These are phyloP conservation scores for Thinopyrum elongatum DNA, from an alignment of 176 grass and related monocot genomes.

Conservation along the genomic window DNA sequence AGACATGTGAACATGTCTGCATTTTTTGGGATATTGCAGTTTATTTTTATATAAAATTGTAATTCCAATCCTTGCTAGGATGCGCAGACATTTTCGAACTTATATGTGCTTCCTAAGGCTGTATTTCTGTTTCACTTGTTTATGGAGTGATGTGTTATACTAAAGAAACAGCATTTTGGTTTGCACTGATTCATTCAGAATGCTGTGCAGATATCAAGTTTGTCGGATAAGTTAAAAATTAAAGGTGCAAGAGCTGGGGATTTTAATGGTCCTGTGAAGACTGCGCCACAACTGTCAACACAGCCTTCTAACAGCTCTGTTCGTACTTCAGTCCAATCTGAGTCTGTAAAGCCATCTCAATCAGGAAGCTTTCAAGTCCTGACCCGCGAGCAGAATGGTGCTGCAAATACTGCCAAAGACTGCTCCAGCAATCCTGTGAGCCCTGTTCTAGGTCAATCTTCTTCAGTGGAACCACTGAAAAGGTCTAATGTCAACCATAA, in stretches of 20 bases:
- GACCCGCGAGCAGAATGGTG: conserved; percentile 56
- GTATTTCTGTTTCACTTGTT: conserved; percentile 18
- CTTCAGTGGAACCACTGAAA: conserved; percentile 39
- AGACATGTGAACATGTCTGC: neutral
- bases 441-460: conserved; percentile 50
- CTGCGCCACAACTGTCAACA: conserved; percentile 32
- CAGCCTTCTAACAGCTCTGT: conserved; percentile 40
- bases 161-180: neutral
- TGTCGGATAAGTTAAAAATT: conserved; percentile 55
- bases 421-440: conserved; percentile 33
- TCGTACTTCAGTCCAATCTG: conserved; percentile 45
- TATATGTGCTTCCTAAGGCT: neutral
- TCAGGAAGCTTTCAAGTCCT: conserved; percentile 67
- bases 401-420: conserved; percentile 47
- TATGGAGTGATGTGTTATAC: conserved; percentile 12
- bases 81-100: neutral
- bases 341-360: conserved; percentile 50
- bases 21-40: neutral
- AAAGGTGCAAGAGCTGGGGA: conserved; percentile 57
- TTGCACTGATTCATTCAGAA: conserved; percentile 22
- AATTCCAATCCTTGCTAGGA: neutral
- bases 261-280: conserved; percentile 40
- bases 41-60: neutral
- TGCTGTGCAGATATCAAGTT: conserved; percentile 41
- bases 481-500: conserved; percentile 44